Base-by-base conservation (phyloP, 1,284 basidiomycete species). In the Rhodotorula glutinis region DNA sequence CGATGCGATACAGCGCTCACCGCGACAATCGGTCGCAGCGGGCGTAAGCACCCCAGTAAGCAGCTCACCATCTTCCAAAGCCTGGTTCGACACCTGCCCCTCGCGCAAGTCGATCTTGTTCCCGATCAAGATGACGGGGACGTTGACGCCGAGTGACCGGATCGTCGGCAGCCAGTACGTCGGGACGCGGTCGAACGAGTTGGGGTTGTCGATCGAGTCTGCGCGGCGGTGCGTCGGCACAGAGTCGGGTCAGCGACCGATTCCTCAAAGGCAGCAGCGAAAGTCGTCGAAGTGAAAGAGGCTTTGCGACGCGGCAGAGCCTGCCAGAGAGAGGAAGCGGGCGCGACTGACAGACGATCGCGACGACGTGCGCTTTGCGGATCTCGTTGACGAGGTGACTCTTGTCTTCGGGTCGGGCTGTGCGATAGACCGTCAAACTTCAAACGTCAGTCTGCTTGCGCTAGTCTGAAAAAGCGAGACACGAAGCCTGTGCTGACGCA, bases 131-230 rank as follows among this genome's bases (percentile, higher is more conserved):
- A 98, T 95, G 59, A 98, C 94, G 23, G 96, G 95, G 14, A 97
- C 91, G 82, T 96, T 95, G 76, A 96, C 91, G 67, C 95, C 95
- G 38, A 97, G 84, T 73, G 94, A 90, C 53, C 93, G 86, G 80
- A 98, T 96, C 76, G 92, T 88, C n/a, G 95, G 95, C 62, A 98
- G 83, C 95, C 95, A 98, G 79, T 92, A 98, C n/a, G 93, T 89
- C 40, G 93, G 91, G 79, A 98, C 93, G 65, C 95, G 88, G 80
- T 97, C 92, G 79, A 98, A 98, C 23, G 92, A 94, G 74, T 89
- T 88, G 25, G 94, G 89, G 75, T 94, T 92, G 80, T 95, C 92
- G 76, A 98, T 93, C 41, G 92, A 89, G 79, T 98, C 71, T 73
- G 60, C 3, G 23, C 0, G 4, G 27, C n/a, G 23, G 8, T 30